phyloP scores from a whole-genome alignment of 1,284 basidiomycete genomes.

The Erythrobasidium hasegawianum region DNA sequence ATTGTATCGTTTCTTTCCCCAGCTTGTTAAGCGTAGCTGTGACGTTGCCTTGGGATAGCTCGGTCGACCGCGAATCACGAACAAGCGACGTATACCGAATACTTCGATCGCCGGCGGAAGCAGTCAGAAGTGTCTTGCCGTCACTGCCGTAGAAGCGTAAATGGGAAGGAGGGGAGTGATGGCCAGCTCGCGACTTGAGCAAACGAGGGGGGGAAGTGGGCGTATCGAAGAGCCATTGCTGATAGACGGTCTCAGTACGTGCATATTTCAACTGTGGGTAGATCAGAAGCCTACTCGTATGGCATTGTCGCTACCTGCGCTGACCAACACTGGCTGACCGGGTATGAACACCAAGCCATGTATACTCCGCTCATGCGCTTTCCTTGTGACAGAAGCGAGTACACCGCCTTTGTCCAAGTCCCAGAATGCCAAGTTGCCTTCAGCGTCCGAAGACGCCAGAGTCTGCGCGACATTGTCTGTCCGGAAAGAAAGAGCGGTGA shows the following conservation, averaged over 20 bases:
- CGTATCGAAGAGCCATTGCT: constrained; percentile 99
- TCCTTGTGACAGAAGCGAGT: constrained; percentile 74
- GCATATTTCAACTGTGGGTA: constrained; percentile 42
- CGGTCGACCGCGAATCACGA: constrained; percentile 85
- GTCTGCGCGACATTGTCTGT: constrained; percentile 51
- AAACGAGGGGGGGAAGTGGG: constrained; percentile 78
- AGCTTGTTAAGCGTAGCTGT: constrained; percentile 15
- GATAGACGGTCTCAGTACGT: constrained; percentile 31
- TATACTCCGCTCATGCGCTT: constrained; percentile 79
- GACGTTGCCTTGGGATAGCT: constrained; percentile 78
- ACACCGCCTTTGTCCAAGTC: constrained; percentile 77
- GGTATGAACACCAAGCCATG: constrained; percentile 81
- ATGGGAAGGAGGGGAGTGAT: constrained; percentile 82
- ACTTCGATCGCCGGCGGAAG: constrained; percentile 68
- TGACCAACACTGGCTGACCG: constrained; percentile 81
- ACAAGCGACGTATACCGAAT: constrained; percentile 88
- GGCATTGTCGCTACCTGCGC: constrained; percentile 85
- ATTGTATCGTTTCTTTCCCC: neutral
- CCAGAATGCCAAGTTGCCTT: constrained; percentile 84
- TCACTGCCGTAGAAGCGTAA: constrained; percentile 95
- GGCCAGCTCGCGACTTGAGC: constrained; percentile 87
- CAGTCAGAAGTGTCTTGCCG: constrained; percentile 87
- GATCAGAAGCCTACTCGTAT: constrained; percentile 50
- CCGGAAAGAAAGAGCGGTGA: constrained; percentile 34
- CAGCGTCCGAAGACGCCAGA: constrained; percentile 78